A percentile compares a stretch with the other conserved stretches of the same genome.
Evolutionary conservation across 2,329 filamentous ascomycete species (phyloP).

Genomic region (Diaporthe capsici): DNA sequence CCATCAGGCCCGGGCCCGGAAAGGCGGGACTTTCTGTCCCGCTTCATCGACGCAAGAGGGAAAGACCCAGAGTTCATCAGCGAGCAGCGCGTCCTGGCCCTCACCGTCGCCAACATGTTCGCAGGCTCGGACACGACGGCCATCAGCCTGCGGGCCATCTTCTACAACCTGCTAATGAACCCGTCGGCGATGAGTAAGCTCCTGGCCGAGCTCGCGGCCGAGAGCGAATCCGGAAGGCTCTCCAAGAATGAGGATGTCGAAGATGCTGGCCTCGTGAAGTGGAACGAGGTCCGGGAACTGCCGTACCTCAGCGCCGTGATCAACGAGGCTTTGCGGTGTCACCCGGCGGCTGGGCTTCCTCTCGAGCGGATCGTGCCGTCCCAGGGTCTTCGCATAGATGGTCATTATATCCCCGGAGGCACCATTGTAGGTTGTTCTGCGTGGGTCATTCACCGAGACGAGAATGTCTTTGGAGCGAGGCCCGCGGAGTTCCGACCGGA

Average conservation of each 20-base stretch:
- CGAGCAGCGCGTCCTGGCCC: constrained; percentile 20
- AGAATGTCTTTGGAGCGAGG: not conserved
- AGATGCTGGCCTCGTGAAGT: not conserved
- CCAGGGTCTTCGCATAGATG: not conserved
- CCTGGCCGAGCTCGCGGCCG: not conserved
- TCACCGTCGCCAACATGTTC: constrained; percentile 26
- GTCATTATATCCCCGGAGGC: not conserved
- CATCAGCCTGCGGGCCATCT: constrained; percentile 7
- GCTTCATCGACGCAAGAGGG: constrained; percentile 3
- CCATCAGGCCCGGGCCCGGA: not conserved
- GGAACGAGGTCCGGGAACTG: constrained; percentile 1
- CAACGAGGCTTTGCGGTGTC: constrained; percentile 13
- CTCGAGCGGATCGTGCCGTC: constrained; percentile 5
- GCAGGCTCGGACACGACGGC: constrained; percentile 31
- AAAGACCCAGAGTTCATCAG: constrained; percentile 24
- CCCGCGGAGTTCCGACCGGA: not conserved
- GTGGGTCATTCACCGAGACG: constrained; percentile 14
- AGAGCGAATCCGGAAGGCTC: not conserved
- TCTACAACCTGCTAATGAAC: constrained; percentile 27
- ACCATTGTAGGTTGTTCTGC: not conserved
- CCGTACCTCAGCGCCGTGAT: constrained; percentile 22
- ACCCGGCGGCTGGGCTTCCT: not conserved
- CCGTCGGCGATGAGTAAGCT: not conserved
- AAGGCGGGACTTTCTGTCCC: constrained; percentile 9
- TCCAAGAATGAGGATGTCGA: not conserved